A percentile compares a stretch with the other conserved stretches of the same genome.
Conservation (phyloP, 257 asterid species). For the Solanum peruvianum region DNA sequence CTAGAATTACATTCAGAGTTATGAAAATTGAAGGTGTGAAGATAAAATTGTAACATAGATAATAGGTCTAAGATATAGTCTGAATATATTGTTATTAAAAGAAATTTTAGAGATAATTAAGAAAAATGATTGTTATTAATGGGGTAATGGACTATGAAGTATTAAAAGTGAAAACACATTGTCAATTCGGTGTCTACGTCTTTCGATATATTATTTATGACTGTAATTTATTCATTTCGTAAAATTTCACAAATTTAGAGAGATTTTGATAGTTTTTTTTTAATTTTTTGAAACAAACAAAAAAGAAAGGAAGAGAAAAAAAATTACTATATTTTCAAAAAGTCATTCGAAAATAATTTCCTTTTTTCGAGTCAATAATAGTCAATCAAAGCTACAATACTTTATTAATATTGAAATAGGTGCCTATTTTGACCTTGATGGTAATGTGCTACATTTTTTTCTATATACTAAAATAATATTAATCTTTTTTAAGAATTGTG, state of each 20-base stretch:
- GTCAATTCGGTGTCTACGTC: no score
- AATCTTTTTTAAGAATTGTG: neutral
- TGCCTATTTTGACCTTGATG: neutral
- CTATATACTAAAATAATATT: neutral
- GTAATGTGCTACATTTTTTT: neutral
- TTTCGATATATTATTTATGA: no score
- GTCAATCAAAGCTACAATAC: neutral
- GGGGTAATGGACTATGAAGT: no score
- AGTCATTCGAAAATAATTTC: neutral
- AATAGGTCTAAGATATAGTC: no score
- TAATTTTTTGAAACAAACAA: neutral
- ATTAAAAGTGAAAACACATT: no score
- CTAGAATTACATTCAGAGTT: neutral
- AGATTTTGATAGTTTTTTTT: accelerated
- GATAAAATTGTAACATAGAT: no score
- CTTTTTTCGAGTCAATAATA: accelerated
- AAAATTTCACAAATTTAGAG: no score
- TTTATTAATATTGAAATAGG: neutral
- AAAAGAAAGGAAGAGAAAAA: neutral
- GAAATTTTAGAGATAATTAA: no score
- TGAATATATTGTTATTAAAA: no score
- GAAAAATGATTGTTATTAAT: no score
- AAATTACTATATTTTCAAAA: accelerated
- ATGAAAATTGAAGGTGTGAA: neutral
- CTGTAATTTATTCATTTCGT: no score